Base-by-base conservation (phyloP, 768 basidiomycete genomes). In the Nidula microcarpa region DNA sequence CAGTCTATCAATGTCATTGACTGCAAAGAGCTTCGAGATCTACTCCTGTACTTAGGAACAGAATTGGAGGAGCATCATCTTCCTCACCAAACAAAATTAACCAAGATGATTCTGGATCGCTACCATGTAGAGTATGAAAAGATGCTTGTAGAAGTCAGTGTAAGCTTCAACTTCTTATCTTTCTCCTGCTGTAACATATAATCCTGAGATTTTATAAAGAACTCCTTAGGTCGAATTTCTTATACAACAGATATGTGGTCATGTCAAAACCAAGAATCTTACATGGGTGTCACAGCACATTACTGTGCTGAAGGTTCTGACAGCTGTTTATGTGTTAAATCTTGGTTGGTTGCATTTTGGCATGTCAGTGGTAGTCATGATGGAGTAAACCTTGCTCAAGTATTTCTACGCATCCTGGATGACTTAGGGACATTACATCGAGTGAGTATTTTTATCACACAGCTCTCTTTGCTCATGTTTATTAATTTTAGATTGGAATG, bases 1-100 rank as follows among this genome's bases (percentile, higher is more conserved):
- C 33, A 71, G 68, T 62, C 67, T 2, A 43, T 69, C n/a, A 61
- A 64, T 53, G 61, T 65, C 36, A 53, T 67, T 3, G 66, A 68
- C 35, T 57, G 52, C 16, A 47, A 51, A 1, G 64, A 67, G 33
- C 55, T 71, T 32, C 62, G 65, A 0, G 62, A 64, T 5, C 56
- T 71, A 2, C 54, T 69, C 3, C 50, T 62, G 2, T 62, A 62
- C 30, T 41, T 68, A 11, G 58, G 62, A 4, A 53, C 52, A 0
- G 46, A 62, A 6, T 46, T 68, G 8, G 23, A 53, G 11, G 65
- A 68, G 3, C 23, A 50, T 1, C 63, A 69, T 49, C 52, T 71
- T 10, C 68, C 65, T 1, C 65, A 69, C 53, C 60, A 63, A 1
- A 64, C 65, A 16, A 65, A 65, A 43, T 23, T 68, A 1, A 43